Percentiles rank a stretch among this genome's conserved stretches.
Evolutionary conservation across 2,329 filamentous ascomycete species (phyloP).

Genomic region (Trichoderma atrobrunneum): DNA sequence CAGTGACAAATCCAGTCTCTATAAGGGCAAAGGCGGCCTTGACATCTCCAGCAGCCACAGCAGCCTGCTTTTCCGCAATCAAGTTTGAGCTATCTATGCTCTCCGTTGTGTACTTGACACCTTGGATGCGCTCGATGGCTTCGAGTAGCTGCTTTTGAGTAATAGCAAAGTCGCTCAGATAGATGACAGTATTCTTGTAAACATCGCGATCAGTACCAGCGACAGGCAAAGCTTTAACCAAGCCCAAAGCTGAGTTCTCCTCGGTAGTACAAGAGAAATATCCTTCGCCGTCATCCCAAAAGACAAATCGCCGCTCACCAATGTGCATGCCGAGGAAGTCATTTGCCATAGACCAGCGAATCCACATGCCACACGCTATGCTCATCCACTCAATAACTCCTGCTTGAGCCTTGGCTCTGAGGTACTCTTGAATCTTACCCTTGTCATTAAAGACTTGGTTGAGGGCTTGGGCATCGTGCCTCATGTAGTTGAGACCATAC

Average conservation of each 20-base stretch:
- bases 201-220: background rate
- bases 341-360: conserved; percentile 21
- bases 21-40: conserved; percentile 30
- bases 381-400: conserved; percentile 21
- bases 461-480: background rate
- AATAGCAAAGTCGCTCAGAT: background rate
- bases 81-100: background rate
- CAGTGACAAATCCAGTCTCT: conserved; percentile 33
- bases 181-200: background rate
- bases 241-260: conserved; percentile 31
- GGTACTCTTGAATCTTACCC: conserved; percentile 22
- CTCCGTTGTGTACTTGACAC: background rate
- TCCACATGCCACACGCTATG: conserved; percentile 23
- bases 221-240: background rate
- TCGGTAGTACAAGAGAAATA: conserved; percentile 35
- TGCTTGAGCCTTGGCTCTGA: conserved; percentile 23
- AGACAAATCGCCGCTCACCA: conserved; percentile 6
- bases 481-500: background rate
- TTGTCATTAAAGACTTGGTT: background rate
- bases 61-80: background rate
- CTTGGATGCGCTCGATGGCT: background rate
- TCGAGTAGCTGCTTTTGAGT: background rate
- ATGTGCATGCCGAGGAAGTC: conserved; percentile 23
- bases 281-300: conserved; percentile 31
- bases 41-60: conserved; percentile 24